Conservation (phyloP, 1,284 basidiomycete species). For the Phlebopus sp. region DNA sequence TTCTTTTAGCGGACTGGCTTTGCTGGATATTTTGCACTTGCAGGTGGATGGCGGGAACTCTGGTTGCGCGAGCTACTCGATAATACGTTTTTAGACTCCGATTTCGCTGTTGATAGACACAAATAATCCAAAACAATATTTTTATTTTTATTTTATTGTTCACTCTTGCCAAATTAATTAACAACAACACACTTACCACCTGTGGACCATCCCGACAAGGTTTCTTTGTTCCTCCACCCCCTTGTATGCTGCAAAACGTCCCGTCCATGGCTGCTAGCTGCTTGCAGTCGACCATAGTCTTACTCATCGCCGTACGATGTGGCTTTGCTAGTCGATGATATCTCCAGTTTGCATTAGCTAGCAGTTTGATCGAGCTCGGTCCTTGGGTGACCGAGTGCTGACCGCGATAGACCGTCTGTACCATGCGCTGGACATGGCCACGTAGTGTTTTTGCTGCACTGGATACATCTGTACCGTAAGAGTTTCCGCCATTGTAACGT, state of each 20-base stretch:
- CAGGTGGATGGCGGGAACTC: constrained; percentile 17
- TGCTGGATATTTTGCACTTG: constrained; percentile 10
- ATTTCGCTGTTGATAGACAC: constrained; percentile 24
- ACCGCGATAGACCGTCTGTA: no score
- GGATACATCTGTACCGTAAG: no score
- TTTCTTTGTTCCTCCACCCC: background rate
- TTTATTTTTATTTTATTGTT: constrained; percentile 1
- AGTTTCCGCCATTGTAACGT: background rate
- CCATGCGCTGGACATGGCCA: no score
- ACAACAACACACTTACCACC: constrained; percentile 14
- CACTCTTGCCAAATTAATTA: constrained; percentile 14
- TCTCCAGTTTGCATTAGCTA: background rate
- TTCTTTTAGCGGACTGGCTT: background rate
- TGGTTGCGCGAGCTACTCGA: constrained; percentile 16
- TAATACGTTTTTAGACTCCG: constrained; percentile 34
- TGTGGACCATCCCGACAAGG: background rate
- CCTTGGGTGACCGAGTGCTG: no score
- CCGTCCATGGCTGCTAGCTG: no score
- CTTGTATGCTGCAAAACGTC: no score
- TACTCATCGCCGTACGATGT: background rate
- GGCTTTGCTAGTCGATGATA: background rate
- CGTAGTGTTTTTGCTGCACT: no score
- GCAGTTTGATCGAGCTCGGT: background rate
- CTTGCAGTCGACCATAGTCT: background rate
- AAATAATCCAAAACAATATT: constrained; percentile 29